These are phyloP conservation scores for Tylopilus sp. DNA, from an alignment of 1,284 basidiomycete genomes.

Conservation along the genomic window DNA sequence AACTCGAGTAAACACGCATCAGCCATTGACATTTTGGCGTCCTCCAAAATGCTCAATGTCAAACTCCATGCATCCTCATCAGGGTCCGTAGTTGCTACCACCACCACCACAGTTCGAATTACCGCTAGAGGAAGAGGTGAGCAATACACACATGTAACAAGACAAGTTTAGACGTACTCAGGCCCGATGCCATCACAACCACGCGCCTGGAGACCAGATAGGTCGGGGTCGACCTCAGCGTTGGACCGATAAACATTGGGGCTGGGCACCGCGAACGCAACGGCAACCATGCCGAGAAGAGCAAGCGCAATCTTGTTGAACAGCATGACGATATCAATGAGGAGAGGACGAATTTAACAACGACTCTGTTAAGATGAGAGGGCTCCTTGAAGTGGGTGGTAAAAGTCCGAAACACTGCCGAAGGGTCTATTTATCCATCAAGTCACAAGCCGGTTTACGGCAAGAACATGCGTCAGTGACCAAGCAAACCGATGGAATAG, in stretches of 20 bases:
- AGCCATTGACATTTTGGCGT: neutral
- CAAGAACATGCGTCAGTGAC: too few species aligned
- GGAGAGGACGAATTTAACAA: neutral
- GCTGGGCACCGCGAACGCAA: conserved; percentile 11
- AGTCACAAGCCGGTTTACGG: neutral
- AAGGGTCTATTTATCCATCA: neutral
- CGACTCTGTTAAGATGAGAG: neutral
- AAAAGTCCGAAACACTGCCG: neutral
- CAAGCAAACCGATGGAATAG: too few species aligned
- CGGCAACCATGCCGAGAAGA: conserved; percentile 9
- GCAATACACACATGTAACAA: neutral
- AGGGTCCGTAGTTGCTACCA: too few species aligned
- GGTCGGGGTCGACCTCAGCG: neutral
- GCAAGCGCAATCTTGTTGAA: conserved; percentile 19
- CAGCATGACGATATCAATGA: conserved; percentile 14
- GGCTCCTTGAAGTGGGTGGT: neutral
- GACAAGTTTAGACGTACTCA: neutral
- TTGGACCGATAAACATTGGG: neutral
- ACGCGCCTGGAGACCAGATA: neutral
- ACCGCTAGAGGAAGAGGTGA: neutral
- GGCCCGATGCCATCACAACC: neutral
- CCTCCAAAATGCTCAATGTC: neutral
- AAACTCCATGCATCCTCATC: neutral
- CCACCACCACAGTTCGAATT: neutral
- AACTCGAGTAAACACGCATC: neutral